Percentiles rank a stretch among this genome's conserved stretches.
These are phyloP conservation scores for Tetracladium maxilliforme DNA, from an alignment of 2,329 filamentous ascomycete genomes.

Conservation along the genomic window DNA sequence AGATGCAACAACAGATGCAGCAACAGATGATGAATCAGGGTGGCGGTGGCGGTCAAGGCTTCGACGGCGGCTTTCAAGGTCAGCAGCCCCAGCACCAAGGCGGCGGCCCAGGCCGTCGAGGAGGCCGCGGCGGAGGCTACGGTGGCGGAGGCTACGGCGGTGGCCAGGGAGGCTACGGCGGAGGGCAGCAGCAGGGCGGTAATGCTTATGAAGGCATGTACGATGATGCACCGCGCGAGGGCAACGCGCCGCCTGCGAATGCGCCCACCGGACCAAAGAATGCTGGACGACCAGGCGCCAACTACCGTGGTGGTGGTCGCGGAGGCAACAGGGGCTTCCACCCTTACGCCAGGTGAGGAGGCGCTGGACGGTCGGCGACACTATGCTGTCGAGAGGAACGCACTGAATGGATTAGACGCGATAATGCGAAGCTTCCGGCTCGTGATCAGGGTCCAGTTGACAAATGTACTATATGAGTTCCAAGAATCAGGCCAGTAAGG, in stretches of 20 bases:
- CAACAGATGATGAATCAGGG: slow-evolving; percentile 24
- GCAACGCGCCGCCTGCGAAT: slow-evolving; percentile 54
- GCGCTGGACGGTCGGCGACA: background rate
- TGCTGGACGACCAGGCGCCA: slow-evolving; percentile 76
- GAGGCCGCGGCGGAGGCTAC: slow-evolving; percentile 7
- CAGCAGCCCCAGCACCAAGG: slow-evolving; percentile 16
- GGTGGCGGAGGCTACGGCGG: slow-evolving; percentile 9
- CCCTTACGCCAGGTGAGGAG: slow-evolving; percentile 43
- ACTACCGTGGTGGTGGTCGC: slow-evolving; percentile 81
- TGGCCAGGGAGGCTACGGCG: slow-evolving; percentile 10
- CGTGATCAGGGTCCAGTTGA: too few relatives aligned
- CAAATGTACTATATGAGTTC: too few relatives aligned
- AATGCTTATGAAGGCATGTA: slow-evolving; percentile 13
- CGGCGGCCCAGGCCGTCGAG: slow-evolving; percentile 18
- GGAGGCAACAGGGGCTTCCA: slow-evolving; percentile 65
- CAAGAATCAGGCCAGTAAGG: too few relatives aligned
- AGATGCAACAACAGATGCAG: slow-evolving; percentile 30
- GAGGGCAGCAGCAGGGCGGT: slow-evolving; percentile 18
- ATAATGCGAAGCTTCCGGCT: too few relatives aligned
- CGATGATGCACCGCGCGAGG: slow-evolving; percentile 14
- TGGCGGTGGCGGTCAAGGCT: slow-evolving; percentile 19
- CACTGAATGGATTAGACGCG: too few relatives aligned
- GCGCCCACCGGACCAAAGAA: slow-evolving; percentile 95
- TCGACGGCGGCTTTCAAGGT: slow-evolving; percentile 2
- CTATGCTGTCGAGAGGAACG: background rate